Evolutionary conservation across 306 rosid genomes (phyloP), one percentile per base, ranked within the genome.

Genomic region (Echinosophora koreensis): DNA sequence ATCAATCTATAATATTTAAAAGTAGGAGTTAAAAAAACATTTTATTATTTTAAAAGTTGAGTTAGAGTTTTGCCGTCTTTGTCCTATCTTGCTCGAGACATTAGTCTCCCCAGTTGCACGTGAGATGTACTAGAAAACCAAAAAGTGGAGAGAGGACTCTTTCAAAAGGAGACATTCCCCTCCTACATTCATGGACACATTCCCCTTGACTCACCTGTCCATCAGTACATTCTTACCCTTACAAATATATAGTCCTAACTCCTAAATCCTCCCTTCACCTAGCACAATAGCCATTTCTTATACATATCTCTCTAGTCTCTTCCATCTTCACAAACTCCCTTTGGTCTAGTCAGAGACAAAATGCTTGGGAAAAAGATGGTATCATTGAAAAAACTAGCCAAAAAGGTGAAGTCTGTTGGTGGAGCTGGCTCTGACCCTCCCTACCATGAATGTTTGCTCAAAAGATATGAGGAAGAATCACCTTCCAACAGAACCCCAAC

Each of bases 351-450:
- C 11, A 10, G 3, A 57, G 6, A 4, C 37, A 79, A 73, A 55
- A 91, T 91, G 97, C 80, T 90, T 32, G 90, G 87, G 49, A 94
- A 86, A 52, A 87, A 81, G 73, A 88, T 89, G 82, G 88, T 81
- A 8, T 75, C 89, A 11, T 72, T 95, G 59, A 89, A 80, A 84
- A 92, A 90, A 80, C 85, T 95, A 51, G 88, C 92, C 16, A 89
- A 80, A 76, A 88, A 69, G 56, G 91, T 81, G 75, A 94, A 89
- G 83, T 84, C 49, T 4, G 74, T 44, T 49, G 84, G 86, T 6
- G 81, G 85, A 73, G 77, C 49, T 39, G 87, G 69, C 1, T 32
- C 32, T 16, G 71, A 75, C 0, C 70, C 82, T 57, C 87, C 77
- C 0, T 57, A 81, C 71, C 70, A 79, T 3, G 89, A 92, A 58